Evolutionary conservation across 2,329 filamentous ascomycete genomes (phyloP).

Genomic region (Sclerotinia spermophila): DNA sequence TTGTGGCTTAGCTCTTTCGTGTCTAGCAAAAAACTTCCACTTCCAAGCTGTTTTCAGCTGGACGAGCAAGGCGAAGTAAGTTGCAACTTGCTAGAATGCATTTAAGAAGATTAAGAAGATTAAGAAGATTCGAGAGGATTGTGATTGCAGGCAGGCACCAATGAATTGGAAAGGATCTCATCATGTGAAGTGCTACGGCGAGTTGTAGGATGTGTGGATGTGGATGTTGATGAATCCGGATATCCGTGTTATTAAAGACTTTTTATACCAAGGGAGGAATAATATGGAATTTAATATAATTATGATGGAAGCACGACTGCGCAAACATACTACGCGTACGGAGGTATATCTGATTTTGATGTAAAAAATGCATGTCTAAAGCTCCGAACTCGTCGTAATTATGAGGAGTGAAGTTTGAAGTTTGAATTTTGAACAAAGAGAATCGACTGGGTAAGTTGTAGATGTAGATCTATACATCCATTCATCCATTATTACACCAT

Average conservation of each 20-base stretch:
- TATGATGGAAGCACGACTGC: neutral
- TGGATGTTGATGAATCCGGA: neutral
- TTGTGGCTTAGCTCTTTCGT: neutral
- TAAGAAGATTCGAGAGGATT: neutral
- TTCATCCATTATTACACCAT: neutral
- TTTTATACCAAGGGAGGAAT: no score
- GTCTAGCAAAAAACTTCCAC: neutral
- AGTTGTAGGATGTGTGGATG: neutral
- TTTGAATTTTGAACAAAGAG: slow-evolving; percentile 1
- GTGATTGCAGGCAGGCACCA: neutral
- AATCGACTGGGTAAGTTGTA: neutral
- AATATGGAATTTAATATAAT: no score
- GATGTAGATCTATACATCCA: neutral
- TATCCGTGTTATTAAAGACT: neutral
- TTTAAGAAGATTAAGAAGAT: neutral
- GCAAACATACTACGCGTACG: neutral
- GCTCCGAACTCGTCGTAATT: neutral
- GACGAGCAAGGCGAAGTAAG: neutral
- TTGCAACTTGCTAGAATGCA: neutral
- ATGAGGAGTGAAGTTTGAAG: neutral
- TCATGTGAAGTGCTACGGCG: neutral
- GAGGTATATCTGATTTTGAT: no score
- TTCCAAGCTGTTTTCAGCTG: neutral
- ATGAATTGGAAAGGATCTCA: neutral
- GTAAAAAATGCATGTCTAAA: neutral